Percentiles rank a stretch among this genome's conserved stretches.
phyloP scores from a whole-genome alignment of 345 rosid genomes.

The Lumnitzera racemosa region DNA sequence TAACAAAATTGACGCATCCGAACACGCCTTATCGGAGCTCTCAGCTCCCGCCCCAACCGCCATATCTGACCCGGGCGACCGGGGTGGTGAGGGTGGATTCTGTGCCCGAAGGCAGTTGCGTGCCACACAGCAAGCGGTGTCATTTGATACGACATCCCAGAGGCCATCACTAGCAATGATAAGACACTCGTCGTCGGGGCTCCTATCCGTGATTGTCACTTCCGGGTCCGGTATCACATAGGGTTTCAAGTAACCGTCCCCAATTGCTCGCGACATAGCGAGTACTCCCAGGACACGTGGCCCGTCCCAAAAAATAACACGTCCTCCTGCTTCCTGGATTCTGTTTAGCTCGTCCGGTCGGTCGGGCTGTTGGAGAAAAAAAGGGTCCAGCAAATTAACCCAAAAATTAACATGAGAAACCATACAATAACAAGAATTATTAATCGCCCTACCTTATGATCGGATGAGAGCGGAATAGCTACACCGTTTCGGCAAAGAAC shows the following conservation, averaged over 20 bases:
- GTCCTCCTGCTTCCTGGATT: slow-evolving; percentile 71
- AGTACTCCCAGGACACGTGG: slow-evolving; percentile 65
- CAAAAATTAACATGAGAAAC: not conserved
- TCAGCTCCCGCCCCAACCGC: slow-evolving; percentile 12
- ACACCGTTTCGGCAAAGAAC: slow-evolving; percentile 75
- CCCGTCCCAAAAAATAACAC: slow-evolving; percentile 82
- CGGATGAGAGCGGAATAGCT: slow-evolving; percentile 63
- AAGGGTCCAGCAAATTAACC: not conserved
- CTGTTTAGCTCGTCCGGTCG: slow-evolving; percentile 73
- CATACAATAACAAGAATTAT: not conserved
- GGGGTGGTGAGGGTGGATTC: slow-evolving; percentile 13
- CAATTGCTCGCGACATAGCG: slow-evolving; percentile 75
- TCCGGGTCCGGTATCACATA: slow-evolving; percentile 64
- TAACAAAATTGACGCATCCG: slow-evolving; percentile 66
- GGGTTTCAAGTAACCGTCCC: slow-evolving; percentile 61
- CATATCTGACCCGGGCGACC: slow-evolving; percentile 15
- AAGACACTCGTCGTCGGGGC: slow-evolving; percentile 50
- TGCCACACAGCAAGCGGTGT: slow-evolving; percentile 50
- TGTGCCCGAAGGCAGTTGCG: slow-evolving; percentile 47
- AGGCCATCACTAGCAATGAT: slow-evolving; percentile 68
- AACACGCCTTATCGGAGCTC: slow-evolving; percentile 57
- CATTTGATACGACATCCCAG: slow-evolving; percentile 72
- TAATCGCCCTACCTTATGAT: slow-evolving; percentile 51
- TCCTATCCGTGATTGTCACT: slow-evolving; percentile 43
- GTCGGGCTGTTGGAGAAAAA: slow-evolving; percentile 46